Percentiles rank a stretch among this genome's conserved stretches.
These are phyloP conservation scores for Pythium rhizo-oryzae DNA, from an alignment of 352 stramenopile species.

Conservation along the genomic window DNA sequence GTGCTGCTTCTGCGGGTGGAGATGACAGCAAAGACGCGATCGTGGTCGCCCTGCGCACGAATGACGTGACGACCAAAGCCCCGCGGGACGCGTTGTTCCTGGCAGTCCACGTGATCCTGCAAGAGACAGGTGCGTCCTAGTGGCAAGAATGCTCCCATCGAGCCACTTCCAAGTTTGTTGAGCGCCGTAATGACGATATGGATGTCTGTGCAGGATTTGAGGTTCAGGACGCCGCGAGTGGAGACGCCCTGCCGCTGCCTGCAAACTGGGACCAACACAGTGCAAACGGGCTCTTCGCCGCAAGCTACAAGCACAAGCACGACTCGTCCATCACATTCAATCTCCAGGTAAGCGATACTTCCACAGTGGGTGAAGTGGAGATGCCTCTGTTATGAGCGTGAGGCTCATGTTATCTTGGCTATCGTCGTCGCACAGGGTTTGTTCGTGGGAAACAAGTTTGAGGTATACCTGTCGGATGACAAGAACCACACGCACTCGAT, in stretches of 20 bases:
- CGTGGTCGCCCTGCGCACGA: slow-evolving; percentile 42
- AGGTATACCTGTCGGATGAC: slow-evolving; percentile 76
- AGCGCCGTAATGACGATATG: too few species aligned
- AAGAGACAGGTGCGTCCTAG: slow-evolving; percentile 55
- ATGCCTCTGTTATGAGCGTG: not conserved
- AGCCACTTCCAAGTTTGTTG: not conserved
- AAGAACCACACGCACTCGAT: slow-evolving; percentile 72
- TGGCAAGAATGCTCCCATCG: not conserved
- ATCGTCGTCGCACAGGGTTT: slow-evolving; percentile 41
- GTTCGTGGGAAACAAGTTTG: slow-evolving; percentile 76
- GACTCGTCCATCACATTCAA: slow-evolving; percentile 53
- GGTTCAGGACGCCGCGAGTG: slow-evolving; percentile 22
- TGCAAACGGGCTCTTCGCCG: slow-evolving; percentile 61
- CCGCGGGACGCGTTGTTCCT: slow-evolving; percentile 72
- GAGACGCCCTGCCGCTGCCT: slow-evolving; percentile 41
- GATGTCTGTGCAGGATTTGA: slow-evolving; percentile 40
- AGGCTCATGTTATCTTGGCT: not conserved
- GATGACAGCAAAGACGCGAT: slow-evolving; percentile 52
- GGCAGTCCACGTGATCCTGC: slow-evolving; percentile 65
- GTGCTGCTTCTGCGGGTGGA: slow-evolving; percentile 12
- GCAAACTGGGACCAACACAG: slow-evolving; percentile 64
- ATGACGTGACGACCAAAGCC: slow-evolving; percentile 46
- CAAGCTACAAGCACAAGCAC: slow-evolving; percentile 57
- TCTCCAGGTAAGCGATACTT: slow-evolving; percentile 48
- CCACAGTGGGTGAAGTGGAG: not conserved